Conservation (phyloP, 495 filamentous ascomycete genomes). For the Durotheca rogersii region DNA sequence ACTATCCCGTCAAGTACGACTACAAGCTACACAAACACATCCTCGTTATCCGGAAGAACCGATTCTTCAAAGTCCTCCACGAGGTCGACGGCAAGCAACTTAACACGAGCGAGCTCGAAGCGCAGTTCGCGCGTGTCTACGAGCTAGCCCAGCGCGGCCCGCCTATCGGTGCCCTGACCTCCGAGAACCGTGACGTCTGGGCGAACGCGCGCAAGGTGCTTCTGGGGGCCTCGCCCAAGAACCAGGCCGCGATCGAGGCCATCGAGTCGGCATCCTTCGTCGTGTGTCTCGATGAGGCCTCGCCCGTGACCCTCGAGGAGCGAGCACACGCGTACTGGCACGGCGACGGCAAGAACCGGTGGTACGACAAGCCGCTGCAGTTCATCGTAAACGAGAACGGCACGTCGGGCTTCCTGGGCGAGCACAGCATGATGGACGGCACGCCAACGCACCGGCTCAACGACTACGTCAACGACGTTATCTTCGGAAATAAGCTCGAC, state of each 20-base stretch:
- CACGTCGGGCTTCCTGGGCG: conserved; percentile 95
- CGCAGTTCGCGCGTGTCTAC: conserved; percentile 84
- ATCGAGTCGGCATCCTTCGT: conserved; percentile 93
- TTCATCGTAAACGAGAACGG: conserved; percentile 99
- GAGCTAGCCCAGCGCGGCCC: conserved; percentile 66
- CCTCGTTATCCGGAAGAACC: conserved; percentile 88
- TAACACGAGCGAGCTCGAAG: conserved; percentile 82
- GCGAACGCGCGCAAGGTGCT: conserved; percentile 78
- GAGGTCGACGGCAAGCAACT: conserved; percentile 78
- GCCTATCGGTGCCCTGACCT: conserved; percentile 82
- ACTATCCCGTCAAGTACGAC: conserved; percentile 81
- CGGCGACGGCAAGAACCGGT: conserved; percentile 92
- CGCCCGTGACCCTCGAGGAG: conserved; percentile 92
- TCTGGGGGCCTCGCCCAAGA: conserved; percentile 69
- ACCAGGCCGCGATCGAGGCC: conserved; percentile 70
- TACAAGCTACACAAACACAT: conserved; percentile 78
- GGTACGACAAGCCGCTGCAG: conserved; percentile 97
- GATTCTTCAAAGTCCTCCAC: conserved; percentile 85
- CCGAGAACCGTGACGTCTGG: conserved; percentile 92
- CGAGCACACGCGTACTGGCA: conserved; percentile 97
- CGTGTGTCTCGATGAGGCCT: conserved; percentile 90
- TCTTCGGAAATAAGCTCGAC: conserved; percentile 89
- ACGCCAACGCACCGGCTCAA: conserved; percentile 96
- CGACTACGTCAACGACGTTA: conserved; percentile 85
- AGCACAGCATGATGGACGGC: conserved; percentile 99